These are phyloP conservation scores for Trichosporon ovoides DNA, from an alignment of 1,284 basidiomycete genomes.

Conservation along the genomic window DNA sequence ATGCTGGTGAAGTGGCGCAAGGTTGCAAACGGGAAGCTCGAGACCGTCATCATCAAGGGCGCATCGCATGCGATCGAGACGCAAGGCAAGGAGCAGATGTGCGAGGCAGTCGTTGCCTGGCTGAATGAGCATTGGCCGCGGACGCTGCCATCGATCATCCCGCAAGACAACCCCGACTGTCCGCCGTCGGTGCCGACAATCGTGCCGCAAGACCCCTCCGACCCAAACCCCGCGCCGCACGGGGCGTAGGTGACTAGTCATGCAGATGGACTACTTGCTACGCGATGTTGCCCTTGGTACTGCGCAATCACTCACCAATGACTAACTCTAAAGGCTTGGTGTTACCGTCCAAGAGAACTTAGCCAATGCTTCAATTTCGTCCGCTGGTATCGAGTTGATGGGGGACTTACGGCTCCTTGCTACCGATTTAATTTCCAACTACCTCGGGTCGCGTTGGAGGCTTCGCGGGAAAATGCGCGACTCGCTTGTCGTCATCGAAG, in stretches of 20 bases:
- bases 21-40: constrained; percentile 26
- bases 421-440: too few species aligned
- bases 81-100: constrained; percentile 27
- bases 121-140: constrained; percentile 18
- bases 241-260: background rate
- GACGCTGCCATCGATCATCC: background rate
- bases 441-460: constrained; percentile 87
- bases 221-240: background rate
- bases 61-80: constrained; percentile 43
- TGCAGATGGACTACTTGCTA: background rate
- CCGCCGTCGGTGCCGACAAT: background rate
- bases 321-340: too few species aligned
- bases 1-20: constrained; percentile 30
- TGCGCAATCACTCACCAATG: too few species aligned
- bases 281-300: too few species aligned
- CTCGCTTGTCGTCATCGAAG: constrained; percentile 93
- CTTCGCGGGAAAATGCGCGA: constrained; percentile 89
- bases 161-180: background rate
- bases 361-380: too few species aligned
- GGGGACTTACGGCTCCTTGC: too few species aligned
- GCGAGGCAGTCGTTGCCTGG: constrained; percentile 30
- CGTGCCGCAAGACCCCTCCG: background rate
- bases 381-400: too few species aligned
- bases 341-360: too few species aligned
- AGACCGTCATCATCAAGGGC: constrained; percentile 28